phyloP scores from a whole-genome alignment of 2,329 filamentous ascomycete species.

The Aspergillus pseudoglaucus region DNA sequence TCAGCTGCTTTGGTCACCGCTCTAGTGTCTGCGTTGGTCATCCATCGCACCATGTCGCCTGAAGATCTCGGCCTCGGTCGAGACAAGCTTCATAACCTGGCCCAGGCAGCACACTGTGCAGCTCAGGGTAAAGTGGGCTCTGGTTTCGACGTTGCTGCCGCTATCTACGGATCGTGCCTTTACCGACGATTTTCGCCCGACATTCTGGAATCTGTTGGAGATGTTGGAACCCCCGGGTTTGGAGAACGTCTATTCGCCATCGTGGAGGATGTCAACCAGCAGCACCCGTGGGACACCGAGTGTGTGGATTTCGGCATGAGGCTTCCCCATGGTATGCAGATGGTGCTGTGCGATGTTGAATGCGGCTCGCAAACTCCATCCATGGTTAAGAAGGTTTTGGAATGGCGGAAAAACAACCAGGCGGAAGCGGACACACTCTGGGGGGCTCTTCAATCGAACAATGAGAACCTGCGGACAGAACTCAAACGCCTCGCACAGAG shows the following conservation, averaged over 20 bases:
- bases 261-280: constrained; percentile 53
- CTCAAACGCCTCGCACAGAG: constrained; percentile 50
- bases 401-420: constrained; percentile 64
- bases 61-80: constrained; percentile 45
- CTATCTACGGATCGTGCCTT: constrained; percentile 82
- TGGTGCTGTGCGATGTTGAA: constrained; percentile 94
- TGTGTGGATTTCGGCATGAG: constrained; percentile 63
- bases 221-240: constrained; percentile 62
- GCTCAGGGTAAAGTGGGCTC: constrained; percentile 95
- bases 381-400: constrained; percentile 89
- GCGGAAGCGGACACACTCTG: constrained; percentile 65
- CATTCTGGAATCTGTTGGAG: constrained; percentile 61
- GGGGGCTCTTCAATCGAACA: constrained; percentile 65
- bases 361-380: constrained; percentile 88
- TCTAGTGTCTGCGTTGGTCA: constrained; percentile 53
- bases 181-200: constrained; percentile 89
- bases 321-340: constrained; percentile 65
- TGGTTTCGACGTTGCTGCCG: constrained; percentile 90
- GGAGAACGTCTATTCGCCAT: constrained; percentile 56
- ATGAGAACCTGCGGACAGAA: constrained; percentile 62
- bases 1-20: constrained; percentile 90
- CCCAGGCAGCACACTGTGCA: constrained; percentile 88
- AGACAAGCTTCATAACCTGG: constrained; percentile 76
- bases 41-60: constrained; percentile 38
- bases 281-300: constrained; percentile 68